These are phyloP conservation scores for Lentinus brumalis DNA, from an alignment of 768 basidiomycete species.

Conservation along the genomic window DNA sequence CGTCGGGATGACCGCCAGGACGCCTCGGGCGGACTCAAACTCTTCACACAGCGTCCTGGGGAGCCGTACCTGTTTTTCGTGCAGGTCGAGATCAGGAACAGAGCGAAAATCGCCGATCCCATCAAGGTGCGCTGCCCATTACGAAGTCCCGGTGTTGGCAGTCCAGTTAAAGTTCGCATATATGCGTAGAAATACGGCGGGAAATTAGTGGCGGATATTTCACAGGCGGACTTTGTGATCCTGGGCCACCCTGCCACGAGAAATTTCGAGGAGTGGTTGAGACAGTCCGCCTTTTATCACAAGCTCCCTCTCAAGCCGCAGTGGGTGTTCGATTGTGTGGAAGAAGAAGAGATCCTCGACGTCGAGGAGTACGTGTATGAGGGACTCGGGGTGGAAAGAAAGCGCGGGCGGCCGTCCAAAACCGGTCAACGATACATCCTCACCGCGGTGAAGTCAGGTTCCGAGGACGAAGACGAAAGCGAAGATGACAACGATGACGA, in stretches of 20 bases:
- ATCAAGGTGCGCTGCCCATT: conserved; percentile 53
- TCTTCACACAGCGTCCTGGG: conserved; percentile 50
- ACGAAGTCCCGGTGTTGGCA: neutral
- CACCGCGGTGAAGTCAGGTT: neutral
- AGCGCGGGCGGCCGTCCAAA: conserved; percentile 2
- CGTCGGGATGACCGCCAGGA: neutral
- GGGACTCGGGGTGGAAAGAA: conserved; percentile 7
- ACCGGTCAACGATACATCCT: conserved; percentile 2
- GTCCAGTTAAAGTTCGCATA: conserved; percentile 14
- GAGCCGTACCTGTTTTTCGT: conserved; percentile 59
- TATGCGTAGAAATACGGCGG: conserved; percentile 64
- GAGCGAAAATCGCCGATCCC: conserved; percentile 48
- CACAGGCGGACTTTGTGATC: conserved; percentile 62
- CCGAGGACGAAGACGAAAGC: neutral
- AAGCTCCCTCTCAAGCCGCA: conserved; percentile 46
- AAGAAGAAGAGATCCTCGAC: conserved; percentile 16
- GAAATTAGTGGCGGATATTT: conserved; percentile 52
- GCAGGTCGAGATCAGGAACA: conserved; percentile 63
- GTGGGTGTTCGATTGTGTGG: conserved; percentile 23
- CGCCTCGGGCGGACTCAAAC: conserved; percentile 22
- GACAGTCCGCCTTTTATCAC: conserved; percentile 33
- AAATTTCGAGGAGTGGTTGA: conserved; percentile 51
- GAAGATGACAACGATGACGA: neutral
- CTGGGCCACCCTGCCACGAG: conserved; percentile 50
- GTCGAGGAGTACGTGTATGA: conserved; percentile 17